A percentile compares a stretch with the other conserved stretches of the same genome.
phyloP scores from a whole-genome alignment of 2,329 filamentous ascomycete species.

The Verticillium nubilum region DNA sequence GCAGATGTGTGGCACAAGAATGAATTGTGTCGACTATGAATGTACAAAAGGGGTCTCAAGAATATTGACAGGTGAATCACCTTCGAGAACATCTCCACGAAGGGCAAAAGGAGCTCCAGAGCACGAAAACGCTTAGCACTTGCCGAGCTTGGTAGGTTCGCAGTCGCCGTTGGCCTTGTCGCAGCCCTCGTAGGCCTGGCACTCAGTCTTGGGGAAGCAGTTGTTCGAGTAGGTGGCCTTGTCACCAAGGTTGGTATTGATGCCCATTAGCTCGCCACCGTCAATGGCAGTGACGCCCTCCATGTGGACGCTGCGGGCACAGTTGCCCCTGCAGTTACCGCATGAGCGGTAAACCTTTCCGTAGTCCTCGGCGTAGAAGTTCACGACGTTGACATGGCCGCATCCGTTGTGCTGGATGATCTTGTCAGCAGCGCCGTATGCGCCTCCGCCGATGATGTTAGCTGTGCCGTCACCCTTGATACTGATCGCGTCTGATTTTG shows the following conservation, averaged over 20 bases:
- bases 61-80: neutral
- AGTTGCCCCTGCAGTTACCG: conserved; percentile 34
- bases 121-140: neutral
- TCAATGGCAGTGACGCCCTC: conserved; percentile 8
- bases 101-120: too few relatives aligned
- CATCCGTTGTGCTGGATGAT: conserved; percentile 41
- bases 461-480: conserved; percentile 27
- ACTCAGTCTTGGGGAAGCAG: conserved; percentile 20
- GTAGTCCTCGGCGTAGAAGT: conserved; percentile 39
- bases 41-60: neutral
- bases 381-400: conserved; percentile 32
- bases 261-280: conserved; percentile 9
- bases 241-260: conserved; percentile 9
- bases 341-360: conserved; percentile 33
- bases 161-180: conserved; percentile 21
- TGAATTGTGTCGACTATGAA: neutral
- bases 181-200: conserved; percentile 22
- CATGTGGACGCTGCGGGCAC: conserved; percentile 8
- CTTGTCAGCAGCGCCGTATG: conserved; percentile 36
- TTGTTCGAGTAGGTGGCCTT: conserved; percentile 24
- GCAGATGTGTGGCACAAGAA: neutral
- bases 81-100: too few relatives aligned
- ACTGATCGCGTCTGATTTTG: neutral
- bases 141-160: conserved; percentile 17
- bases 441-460: conserved; percentile 35